These are phyloP conservation scores for Beauveria pseudobassiana DNA, from an alignment of 2,329 filamentous ascomycete genomes.

Conservation along the genomic window DNA sequence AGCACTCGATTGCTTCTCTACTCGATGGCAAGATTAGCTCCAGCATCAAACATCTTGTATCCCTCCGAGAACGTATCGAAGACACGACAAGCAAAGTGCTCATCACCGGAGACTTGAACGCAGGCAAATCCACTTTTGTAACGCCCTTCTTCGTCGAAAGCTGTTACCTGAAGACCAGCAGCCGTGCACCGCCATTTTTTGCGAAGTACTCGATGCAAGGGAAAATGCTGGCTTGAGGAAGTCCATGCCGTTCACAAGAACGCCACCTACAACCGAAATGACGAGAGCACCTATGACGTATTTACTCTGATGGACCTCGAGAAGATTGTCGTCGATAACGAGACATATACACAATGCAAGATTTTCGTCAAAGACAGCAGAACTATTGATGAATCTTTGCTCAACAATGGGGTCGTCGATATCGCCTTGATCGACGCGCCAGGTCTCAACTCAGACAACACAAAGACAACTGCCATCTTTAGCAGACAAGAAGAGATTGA, in stretches of 20 bases:
- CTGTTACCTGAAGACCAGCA: constrained; percentile 95
- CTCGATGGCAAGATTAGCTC: constrained; percentile 91
- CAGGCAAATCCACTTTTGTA: constrained; percentile 97
- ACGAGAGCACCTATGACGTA: constrained; percentile 91
- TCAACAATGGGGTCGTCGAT: constrained; percentile 97
- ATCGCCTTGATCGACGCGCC: constrained; percentile 96
- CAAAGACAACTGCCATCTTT: constrained; percentile 96
- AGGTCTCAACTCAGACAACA: constrained; percentile 88
- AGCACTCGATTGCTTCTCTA: constrained; percentile 79
- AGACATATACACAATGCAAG: constrained; percentile 89
- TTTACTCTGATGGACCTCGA: constrained; percentile 73
- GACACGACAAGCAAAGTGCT: constrained; percentile 96
- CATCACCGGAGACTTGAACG: constrained; percentile 91
- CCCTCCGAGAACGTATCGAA: constrained; percentile 86
- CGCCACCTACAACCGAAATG: constrained; percentile 71
- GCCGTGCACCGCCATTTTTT: constrained; percentile 97
- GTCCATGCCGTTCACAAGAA: constrained; percentile 91
- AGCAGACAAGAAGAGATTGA: constrained; percentile 97
- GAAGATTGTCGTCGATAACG: constrained; percentile 81
- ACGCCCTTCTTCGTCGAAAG: constrained; percentile 87
- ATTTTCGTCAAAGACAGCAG: constrained; percentile 90
- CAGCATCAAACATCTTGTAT: constrained; percentile 82
- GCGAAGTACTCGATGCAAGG: constrained; percentile 85
- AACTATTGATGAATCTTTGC: constrained; percentile 81
- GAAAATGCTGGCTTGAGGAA: constrained; percentile 87